These are phyloP conservation scores for Oidium heveae DNA, from an alignment of 2,329 filamentous ascomycete genomes.

Conservation along the genomic window DNA sequence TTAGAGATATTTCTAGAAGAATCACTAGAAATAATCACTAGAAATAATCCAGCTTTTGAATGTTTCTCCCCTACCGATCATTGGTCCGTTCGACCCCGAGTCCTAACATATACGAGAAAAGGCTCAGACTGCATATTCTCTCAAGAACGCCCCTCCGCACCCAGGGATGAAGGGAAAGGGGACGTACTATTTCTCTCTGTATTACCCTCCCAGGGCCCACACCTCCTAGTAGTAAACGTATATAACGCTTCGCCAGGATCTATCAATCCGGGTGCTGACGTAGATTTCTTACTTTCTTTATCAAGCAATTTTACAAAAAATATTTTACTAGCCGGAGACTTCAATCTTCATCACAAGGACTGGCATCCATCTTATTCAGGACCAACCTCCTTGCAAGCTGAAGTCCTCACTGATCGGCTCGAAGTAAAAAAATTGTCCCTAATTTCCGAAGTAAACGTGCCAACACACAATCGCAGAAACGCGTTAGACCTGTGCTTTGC, in stretches of 20 bases:
- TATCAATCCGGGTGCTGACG: background rate
- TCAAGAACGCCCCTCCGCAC: background rate
- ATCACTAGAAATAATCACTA: background rate
- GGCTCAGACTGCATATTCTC: background rate
- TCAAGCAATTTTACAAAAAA: no score
- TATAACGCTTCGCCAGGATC: background rate
- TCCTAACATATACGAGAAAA: background rate
- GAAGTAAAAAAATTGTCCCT: background rate
- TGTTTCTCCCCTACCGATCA: background rate
- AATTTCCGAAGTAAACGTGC: no score
- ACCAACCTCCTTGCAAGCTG: background rate
- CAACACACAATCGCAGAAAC: background rate
- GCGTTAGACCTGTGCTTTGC: background rate
- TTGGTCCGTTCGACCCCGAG: background rate
- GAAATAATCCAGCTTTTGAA: background rate
- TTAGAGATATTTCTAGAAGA: no score
- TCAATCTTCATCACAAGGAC: no score
- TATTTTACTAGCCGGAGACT: no score
- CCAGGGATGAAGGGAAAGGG: background rate
- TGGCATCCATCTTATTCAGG: no score
- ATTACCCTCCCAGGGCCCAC: background rate
- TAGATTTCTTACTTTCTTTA: no score
- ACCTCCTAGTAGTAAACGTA: background rate
- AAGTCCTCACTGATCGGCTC: background rate
- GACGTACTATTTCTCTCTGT: background rate